phyloP scores from a whole-genome alignment of 768 basidiomycete genomes.

The Trametes cubensis region DNA sequence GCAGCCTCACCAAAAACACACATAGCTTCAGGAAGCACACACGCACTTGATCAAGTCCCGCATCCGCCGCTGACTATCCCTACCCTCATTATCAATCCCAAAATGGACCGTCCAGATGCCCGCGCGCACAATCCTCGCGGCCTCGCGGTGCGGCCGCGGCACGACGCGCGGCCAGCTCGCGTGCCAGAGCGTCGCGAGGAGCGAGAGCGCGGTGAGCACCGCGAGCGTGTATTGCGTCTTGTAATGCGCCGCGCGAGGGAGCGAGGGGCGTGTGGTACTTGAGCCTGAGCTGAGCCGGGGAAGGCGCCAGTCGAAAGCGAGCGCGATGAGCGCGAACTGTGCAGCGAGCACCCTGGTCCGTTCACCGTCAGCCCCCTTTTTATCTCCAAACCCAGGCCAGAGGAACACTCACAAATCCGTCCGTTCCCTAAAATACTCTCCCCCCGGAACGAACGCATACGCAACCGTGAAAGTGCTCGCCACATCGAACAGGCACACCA shows the following conservation, averaged over 20 bases:
- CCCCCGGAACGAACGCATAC: slow-evolving; percentile 89
- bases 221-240: slow-evolving; percentile 26
- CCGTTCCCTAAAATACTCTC: slow-evolving; percentile 71
- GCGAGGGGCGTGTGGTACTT: neutral
- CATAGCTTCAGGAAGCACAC: too few species aligned
- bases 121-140: slow-evolving; percentile 69
- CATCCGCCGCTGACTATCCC: slow-evolving; percentile 73
- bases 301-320: slow-evolving; percentile 47
- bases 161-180: slow-evolving; percentile 45
- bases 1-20: too few species aligned
- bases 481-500: slow-evolving; percentile 65
- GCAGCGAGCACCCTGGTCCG: slow-evolving; percentile 51
- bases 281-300: slow-evolving; percentile 19
- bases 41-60: slow-evolving; percentile 48
- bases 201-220: slow-evolving; percentile 38
- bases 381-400: neutral
- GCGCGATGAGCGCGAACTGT: slow-evolving; percentile 54
- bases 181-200: slow-evolving; percentile 56
- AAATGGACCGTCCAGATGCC: slow-evolving; percentile 96
- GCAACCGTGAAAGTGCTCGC: slow-evolving; percentile 83
- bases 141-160: slow-evolving; percentile 62
- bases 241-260: slow-evolving; percentile 14
- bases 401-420: slow-evolving; percentile 63
- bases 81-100: slow-evolving; percentile 73
- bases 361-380: neutral